phyloP scores from a whole-genome alignment of 257 asterid genomes.

The Nicotiana otophora region DNA sequence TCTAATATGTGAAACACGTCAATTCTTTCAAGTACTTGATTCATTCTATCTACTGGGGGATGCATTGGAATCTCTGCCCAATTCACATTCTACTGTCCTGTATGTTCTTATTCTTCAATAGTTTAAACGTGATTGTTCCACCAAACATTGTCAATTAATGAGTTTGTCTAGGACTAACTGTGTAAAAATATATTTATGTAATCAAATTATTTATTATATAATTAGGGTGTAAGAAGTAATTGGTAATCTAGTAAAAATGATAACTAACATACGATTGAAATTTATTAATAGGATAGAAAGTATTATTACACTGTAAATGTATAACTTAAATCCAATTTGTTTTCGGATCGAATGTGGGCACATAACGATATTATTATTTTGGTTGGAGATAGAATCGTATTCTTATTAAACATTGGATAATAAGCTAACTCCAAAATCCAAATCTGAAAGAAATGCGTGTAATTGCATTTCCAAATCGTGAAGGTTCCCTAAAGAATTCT shows the following conservation, averaged over 20 bases:
- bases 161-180: not conserved
- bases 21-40: not conserved
- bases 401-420: not conserved
- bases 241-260: not conserved
- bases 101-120: not conserved
- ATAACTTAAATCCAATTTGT: not conserved
- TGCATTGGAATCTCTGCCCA: not conserved
- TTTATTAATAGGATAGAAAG: too few relatives aligned
- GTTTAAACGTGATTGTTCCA: too few relatives aligned
- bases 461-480: not conserved
- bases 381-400: not conserved
- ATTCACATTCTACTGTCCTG: not conserved
- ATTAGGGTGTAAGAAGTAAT: not conserved
- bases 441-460: not conserved
- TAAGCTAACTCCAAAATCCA: not conserved
- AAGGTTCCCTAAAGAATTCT: not conserved
- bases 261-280: not conserved
- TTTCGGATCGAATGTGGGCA: not conserved
- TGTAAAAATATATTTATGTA: not conserved
- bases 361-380: not conserved
- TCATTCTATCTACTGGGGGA: too few relatives aligned
- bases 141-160: not conserved
- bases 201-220: not conserved
- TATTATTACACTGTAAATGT: not conserved
- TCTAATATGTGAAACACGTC: not conserved